Evolutionary conservation across 768 basidiomycete species (phyloP).

Genomic region (Russula brevipes): DNA sequence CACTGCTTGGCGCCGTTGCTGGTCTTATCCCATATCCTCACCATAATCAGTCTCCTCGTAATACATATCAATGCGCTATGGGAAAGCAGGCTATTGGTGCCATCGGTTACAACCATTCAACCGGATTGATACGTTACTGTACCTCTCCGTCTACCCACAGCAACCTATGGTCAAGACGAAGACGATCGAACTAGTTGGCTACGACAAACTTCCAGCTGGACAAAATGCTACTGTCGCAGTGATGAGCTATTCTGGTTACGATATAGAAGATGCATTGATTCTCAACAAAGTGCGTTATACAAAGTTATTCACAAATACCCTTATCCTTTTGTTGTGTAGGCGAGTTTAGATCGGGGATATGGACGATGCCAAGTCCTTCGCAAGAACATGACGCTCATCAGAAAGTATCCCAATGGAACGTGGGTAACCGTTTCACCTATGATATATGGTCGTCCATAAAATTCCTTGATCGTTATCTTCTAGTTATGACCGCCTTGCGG

Average conservation of each 20-base stretch:
- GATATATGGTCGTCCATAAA: not conserved
- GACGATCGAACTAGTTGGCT: conserved; percentile 94
- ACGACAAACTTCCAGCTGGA: conserved; percentile 93
- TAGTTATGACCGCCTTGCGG: conserved; percentile 91
- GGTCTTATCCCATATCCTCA: conserved; percentile 99
- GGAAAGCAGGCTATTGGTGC: conserved; percentile 99
- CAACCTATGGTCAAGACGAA: conserved; percentile 99
- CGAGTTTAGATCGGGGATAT: conserved; percentile 94
- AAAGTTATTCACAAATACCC: not conserved
- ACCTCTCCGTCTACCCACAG: conserved; percentile 95
- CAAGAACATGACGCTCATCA: conserved; percentile 89
- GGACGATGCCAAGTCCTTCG: conserved; percentile 96
- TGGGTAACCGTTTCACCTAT: conserved; percentile 41
- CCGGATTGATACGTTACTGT: conserved; percentile 96
- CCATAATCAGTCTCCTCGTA: conserved; percentile 98
- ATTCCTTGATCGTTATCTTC: not conserved
- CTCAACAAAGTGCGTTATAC: conserved; percentile 62
- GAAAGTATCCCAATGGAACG: conserved; percentile 97
- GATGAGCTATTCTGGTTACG: conserved; percentile 99
- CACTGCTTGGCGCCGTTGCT: conserved; percentile 93
- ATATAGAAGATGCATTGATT: conserved; percentile 98
- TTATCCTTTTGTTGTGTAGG: conserved; percentile 40
- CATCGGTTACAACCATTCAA: conserved; percentile 98
- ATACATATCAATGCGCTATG: conserved; percentile 99
- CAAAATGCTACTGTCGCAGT: conserved; percentile 98